Conservation (phyloP, 257 asterid genomes). For the Salvia hispanica region DNA sequence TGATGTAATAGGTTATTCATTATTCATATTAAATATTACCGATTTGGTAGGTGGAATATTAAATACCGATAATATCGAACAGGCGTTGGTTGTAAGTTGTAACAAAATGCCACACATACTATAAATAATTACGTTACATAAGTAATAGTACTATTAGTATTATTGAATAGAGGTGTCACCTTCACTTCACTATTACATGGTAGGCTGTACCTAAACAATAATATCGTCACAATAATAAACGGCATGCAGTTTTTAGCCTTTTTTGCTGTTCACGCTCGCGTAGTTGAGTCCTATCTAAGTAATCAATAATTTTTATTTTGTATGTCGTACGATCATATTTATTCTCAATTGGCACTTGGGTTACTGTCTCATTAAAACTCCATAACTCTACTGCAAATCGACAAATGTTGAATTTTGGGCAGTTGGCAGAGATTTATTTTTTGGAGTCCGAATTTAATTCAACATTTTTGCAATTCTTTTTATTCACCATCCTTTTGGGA, state of each 20-base stretch:
- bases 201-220: not conserved
- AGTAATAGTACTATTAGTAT: not conserved
- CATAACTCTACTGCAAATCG: not conserved
- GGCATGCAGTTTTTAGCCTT: constrained; percentile 1
- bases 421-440: not conserved
- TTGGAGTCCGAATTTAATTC: not conserved
- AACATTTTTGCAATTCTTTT: not conserved
- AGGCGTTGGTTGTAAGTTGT: not conserved
- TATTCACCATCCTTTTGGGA: not conserved
- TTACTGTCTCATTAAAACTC: not conserved
- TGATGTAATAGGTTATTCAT: too few species aligned
- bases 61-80: not conserved
- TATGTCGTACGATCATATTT: not conserved
- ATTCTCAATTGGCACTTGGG: too few species aligned
- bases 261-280: constrained; percentile 20
- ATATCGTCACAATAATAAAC: not conserved
- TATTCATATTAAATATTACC: too few species aligned
- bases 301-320: not conserved
- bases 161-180: constrained; percentile 20
- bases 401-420: constrained; percentile 16
- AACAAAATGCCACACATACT: not conserved
- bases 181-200: constrained; percentile 9
- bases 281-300: constrained; percentile 20
- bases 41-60: not conserved
- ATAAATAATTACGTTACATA: not conserved